Conservation (phyloP, 2,329 filamentous ascomycete species). For the Alternaria postmessia region DNA sequence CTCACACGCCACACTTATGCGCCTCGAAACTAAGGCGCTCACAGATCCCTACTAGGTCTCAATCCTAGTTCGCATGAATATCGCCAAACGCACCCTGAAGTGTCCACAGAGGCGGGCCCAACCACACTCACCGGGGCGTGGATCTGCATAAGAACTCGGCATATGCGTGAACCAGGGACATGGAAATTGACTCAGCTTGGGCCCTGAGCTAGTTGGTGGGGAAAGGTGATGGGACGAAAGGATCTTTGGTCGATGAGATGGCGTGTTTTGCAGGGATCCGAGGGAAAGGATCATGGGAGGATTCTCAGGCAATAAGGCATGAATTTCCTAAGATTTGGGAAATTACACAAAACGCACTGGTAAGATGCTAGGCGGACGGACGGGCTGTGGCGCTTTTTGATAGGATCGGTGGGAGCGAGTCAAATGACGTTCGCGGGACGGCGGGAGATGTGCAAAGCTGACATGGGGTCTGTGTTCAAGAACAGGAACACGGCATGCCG, state of each 20-base stretch:
- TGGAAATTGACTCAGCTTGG: constrained; percentile 1
- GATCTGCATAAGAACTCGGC: constrained; percentile 6
- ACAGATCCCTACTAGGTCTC: constrained; percentile 13
- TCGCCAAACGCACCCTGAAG: constrained; percentile 6
- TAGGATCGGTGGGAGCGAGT: constrained; percentile 4
- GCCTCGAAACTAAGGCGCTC: constrained; percentile 8
- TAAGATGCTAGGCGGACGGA: not conserved
- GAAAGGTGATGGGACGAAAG: not conserved
- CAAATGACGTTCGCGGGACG: constrained; percentile 5
- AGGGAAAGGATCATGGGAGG: not conserved
- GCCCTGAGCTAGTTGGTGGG: not conserved
- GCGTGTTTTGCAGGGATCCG: constrained; percentile 1
- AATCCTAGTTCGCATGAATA: constrained; percentile 15
- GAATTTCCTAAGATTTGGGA: constrained; percentile 2
- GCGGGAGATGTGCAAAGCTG: constrained; percentile 10
- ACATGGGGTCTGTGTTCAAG: not conserved
- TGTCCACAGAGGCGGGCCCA: not conserved
- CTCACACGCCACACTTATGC: constrained; percentile 12
- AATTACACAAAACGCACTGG: constrained; percentile 2
- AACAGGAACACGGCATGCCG: not conserved
- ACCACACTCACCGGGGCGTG: not conserved
- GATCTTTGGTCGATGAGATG: constrained; percentile 2
- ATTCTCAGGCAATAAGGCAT: not conserved
- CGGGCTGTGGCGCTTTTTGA: not conserved
- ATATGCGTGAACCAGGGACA: not conserved